phyloP scores from a whole-genome alignment of 352 stramenopile species.

The Globisporangium perplexum region DNA sequence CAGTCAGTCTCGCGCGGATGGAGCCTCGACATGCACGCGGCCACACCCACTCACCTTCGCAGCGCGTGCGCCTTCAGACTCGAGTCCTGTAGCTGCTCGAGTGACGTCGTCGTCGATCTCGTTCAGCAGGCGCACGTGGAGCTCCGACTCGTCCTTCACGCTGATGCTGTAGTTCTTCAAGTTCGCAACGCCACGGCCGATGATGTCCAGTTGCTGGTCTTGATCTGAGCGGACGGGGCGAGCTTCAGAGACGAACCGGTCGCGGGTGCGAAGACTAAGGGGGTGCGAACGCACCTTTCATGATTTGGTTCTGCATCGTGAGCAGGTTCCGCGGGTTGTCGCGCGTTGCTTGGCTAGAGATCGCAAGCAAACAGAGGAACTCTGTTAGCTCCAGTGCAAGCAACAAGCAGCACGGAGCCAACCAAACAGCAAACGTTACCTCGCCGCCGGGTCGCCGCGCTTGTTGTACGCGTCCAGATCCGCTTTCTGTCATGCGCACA shows the following conservation, averaged over 20 bases:
- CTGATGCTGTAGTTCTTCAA: constrained; percentile 81
- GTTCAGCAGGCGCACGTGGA: constrained; percentile 85
- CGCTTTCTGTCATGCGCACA: constrained; percentile 30
- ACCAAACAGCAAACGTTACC: constrained; percentile 5
- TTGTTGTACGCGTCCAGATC: constrained; percentile 79
- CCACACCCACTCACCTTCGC: constrained; percentile 52
- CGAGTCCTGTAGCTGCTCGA: constrained; percentile 76
- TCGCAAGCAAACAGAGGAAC: neutral
- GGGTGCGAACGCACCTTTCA: constrained; percentile 46
- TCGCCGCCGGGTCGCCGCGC: constrained; percentile 19
- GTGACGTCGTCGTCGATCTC: constrained; percentile 88
- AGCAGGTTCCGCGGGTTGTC: constrained; percentile 51
- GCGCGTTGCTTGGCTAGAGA: constrained; percentile 15
- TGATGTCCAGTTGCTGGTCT: constrained; percentile 82
- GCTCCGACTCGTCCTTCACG: constrained; percentile 87
- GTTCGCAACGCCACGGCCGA: constrained; percentile 77
- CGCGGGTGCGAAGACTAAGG: no score
- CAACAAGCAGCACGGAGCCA: no score
- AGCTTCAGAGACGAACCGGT: no score
- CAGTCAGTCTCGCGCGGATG: neutral
- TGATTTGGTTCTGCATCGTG: constrained; percentile 87
- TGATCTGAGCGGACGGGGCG: constrained; percentile 54
- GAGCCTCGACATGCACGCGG: no score
- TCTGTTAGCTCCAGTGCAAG: neutral
- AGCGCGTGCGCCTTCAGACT: constrained; percentile 74